These are phyloP conservation scores for Plasmodium berghei DNA, from an alignment of 169 alveolate species.

Conservation along the genomic window DNA sequence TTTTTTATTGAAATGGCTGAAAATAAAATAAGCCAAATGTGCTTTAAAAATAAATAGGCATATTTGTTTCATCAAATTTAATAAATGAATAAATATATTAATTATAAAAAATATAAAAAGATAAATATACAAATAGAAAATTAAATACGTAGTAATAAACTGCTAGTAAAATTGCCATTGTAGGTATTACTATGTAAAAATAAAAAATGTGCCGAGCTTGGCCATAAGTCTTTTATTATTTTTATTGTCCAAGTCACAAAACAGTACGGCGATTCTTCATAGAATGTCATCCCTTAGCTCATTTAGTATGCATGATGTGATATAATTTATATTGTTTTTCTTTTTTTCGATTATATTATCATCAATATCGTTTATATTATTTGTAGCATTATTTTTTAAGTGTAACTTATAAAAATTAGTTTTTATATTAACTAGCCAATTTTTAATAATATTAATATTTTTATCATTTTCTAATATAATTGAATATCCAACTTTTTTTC, in stretches of 20 bases:
- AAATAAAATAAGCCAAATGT: no score
- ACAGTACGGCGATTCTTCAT: no score
- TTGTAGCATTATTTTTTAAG: not conserved
- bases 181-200: no score
- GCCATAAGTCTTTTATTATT: no score
- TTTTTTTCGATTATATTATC: conserved; percentile 1
- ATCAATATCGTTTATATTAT: not conserved
- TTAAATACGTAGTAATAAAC: not conserved
- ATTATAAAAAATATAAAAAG: not conserved
- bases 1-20: no score
- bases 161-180: not conserved
- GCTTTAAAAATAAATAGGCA: no score
- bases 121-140: not conserved
- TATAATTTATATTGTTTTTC: conserved; percentile 26
- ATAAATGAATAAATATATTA: no score
- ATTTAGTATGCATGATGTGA: conserved; percentile 49
- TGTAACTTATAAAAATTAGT: conserved; percentile 41
- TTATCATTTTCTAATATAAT: conserved; percentile 61
- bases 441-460: conserved; percentile 43
- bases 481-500: conserved; percentile 44
- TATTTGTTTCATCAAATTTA: no score
- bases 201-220: no score
- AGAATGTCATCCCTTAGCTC: conserved; percentile 5
- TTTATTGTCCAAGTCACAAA: no score
- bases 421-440: conserved; percentile 51